Base-by-base conservation (phyloP, 116 monocot species). In the Thalassia testudinum region DNA sequence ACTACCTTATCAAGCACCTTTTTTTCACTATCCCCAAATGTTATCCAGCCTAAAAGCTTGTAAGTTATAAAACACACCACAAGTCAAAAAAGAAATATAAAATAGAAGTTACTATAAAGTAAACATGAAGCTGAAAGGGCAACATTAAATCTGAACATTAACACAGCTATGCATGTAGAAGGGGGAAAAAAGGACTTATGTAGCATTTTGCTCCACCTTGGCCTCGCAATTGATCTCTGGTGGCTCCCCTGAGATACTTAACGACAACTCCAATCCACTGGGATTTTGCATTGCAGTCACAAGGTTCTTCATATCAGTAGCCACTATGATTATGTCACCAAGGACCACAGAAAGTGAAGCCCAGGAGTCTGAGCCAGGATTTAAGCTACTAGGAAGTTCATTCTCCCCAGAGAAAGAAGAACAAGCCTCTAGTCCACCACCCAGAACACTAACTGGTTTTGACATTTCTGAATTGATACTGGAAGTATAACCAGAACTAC, bases 291-390 rank as follows among this genome's bases (percentile, higher is more conserved):
- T n/a, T 73, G 42, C 70, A 52, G 8, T 45, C 19, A 66, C 30
- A 14, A 54, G 43, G 12, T 42, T 61, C 42, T 68, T 78, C 59
- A 58, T 64, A 26, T 28, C 34, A 65, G 64, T 65, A 54, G 74
- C 54, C 6, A 59, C 67, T 51, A 85, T 25, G 59, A 65, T 59
- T 50, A 76, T 27, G 37, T 76, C 67, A 27, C 73, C 66, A 68
- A 85, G 17, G 53, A 53, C 60, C 42, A 79, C 56, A 6, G 60
- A 57, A 62, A 74, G 18, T 37, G 66, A n/a, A 54, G 80, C 18
- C 27, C 50, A 72, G 53, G 42, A 64, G 25, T 25, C 63, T 49
- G 66, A 62, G 57, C 21, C 15, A 57, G 25, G 34, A 58, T 25
- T 50, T 17, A 19, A 13, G 49, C 27, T 62, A 45, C 23, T 43